Percentiles rank a stretch among this genome's conserved stretches.
Evolutionary conservation across 2,329 filamentous ascomycete species (phyloP).

Genomic region (Hyphodiscus sp.): DNA sequence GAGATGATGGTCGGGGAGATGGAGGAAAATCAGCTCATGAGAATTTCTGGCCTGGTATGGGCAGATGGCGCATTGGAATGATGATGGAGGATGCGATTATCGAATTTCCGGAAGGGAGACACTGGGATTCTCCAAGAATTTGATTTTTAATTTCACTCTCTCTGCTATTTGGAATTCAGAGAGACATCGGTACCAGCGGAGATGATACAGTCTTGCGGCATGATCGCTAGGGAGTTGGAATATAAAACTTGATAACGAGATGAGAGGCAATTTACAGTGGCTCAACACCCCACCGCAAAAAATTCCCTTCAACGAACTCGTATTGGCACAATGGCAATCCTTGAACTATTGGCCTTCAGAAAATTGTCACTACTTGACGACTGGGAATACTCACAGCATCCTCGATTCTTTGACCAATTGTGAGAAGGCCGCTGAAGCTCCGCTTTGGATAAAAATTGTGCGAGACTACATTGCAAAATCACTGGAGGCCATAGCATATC

Average conservation of each 20-base stretch:
- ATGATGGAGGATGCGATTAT: slow-evolving; percentile 29
- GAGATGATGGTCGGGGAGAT: slow-evolving; percentile 2
- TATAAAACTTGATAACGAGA: neutral
- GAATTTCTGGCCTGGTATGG: slow-evolving; percentile 43
- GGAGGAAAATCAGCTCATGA: slow-evolving; percentile 13
- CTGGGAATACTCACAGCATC: slow-evolving; percentile 25
- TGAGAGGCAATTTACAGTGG: neutral
- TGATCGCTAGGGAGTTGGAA: neutral
- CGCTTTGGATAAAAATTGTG: too few relatives aligned
- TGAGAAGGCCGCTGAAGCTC: slow-evolving; percentile 46
- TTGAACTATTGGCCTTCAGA: neutral
- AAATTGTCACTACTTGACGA: neutral
- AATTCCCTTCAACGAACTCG: neutral
- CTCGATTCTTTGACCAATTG: slow-evolving; percentile 41
- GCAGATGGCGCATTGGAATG: slow-evolving; percentile 37
- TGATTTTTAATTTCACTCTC: neutral
- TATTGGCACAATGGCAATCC: neutral
- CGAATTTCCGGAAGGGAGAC: slow-evolving; percentile 27
- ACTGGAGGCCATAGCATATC: too few relatives aligned
- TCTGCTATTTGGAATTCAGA: neutral
- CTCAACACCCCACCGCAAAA: neutral
- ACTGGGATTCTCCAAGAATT: slow-evolving; percentile 31
- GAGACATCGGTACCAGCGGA: too few relatives aligned
- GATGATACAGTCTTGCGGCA: too few relatives aligned
- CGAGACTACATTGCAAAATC: too few relatives aligned